Evolutionary conservation across 139 green algal species (phyloP).

Genomic region (Chlamydomonas incerta): DNA sequence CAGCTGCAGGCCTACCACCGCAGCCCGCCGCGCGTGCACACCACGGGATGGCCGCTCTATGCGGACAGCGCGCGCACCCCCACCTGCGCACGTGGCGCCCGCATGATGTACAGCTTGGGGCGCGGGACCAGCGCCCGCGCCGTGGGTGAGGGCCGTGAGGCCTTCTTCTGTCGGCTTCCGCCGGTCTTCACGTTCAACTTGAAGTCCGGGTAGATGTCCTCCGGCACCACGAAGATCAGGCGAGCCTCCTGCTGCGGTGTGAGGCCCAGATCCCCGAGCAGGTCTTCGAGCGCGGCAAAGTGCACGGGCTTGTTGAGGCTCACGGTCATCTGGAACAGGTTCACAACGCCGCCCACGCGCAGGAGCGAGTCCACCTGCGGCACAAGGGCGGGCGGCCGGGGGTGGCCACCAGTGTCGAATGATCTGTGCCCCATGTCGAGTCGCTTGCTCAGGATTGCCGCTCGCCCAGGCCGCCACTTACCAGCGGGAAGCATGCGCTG

Average conservation of each 20-base stretch:
- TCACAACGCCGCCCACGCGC: background rate
- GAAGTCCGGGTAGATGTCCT: constrained; percentile 1
- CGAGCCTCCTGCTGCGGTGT: background rate
- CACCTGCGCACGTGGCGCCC: background rate
- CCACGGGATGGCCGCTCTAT: background rate
- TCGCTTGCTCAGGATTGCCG: no score
- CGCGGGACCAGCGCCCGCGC: background rate
- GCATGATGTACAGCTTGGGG: constrained; percentile 13
- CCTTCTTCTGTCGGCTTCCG: background rate
- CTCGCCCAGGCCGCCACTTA: no score
- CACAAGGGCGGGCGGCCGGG: background rate
- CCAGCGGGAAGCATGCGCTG: no score
- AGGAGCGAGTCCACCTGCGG: constrained; percentile 1
- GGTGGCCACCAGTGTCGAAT: no score
- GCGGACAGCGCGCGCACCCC: background rate
- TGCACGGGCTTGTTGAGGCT: background rate
- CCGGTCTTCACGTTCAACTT: background rate
- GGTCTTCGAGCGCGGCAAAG: background rate
- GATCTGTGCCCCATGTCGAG: no score
- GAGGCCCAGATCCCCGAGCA: background rate
- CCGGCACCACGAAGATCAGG: background rate
- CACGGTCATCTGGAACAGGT: background rate
- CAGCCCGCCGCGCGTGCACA: background rate
- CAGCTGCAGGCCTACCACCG: background rate
- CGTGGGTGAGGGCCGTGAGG: background rate